Conservation (phyloP, 2,329 filamentous ascomycete species). For the Trichoderma sp. region DNA sequence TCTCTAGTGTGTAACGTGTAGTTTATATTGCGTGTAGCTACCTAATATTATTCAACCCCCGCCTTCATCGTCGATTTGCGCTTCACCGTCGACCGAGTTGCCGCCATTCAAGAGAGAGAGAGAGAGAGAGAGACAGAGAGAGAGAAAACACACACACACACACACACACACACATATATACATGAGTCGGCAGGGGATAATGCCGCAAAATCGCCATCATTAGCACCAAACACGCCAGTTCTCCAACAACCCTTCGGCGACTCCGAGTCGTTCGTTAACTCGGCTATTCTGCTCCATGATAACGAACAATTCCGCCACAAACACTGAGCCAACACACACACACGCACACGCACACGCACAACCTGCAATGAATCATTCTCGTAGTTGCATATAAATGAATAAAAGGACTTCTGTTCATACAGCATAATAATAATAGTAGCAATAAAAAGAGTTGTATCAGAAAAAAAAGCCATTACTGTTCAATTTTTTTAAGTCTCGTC, state of each 20-base stretch:
- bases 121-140: too few relatives aligned
- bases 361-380: background rate
- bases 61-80: background rate
- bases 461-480: slow-evolving; percentile 4
- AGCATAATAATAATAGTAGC: background rate
- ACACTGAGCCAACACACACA: background rate
- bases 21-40: background rate
- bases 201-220: background rate
- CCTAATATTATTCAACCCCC: background rate
- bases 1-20: background rate
- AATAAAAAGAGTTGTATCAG: background rate
- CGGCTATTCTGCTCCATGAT: background rate
- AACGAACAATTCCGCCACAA: background rate
- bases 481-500: slow-evolving; percentile 11
- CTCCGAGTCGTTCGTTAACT: background rate
- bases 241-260: background rate
- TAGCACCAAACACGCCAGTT: background rate
- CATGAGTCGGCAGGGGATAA: background rate
- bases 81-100: background rate
- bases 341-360: background rate
- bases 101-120: background rate
- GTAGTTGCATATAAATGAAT: background rate
- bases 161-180: background rate
- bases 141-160: background rate
- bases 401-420: background rate